Conservation (phyloP, 176 grass and related monocot species). For the Pharus latifolius region DNA sequence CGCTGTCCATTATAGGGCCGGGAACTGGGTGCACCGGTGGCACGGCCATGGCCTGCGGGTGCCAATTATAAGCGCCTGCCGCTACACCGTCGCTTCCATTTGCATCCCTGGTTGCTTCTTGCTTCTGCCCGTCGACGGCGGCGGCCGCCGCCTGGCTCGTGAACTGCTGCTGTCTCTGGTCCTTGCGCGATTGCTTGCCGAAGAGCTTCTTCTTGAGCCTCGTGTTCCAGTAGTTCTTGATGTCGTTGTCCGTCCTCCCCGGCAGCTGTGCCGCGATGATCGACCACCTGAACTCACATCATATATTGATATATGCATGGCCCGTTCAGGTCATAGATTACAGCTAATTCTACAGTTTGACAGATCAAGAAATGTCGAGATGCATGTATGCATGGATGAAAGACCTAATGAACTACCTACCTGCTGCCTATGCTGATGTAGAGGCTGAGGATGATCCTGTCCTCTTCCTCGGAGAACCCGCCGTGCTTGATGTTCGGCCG, state of each 20-base stretch:
- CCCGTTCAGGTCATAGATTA: slow-evolving; percentile 17
- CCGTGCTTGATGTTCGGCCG: slow-evolving; percentile 89
- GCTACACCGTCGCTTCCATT: slow-evolving; percentile 20
- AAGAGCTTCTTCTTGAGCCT: slow-evolving; percentile 96
- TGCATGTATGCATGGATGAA: neutral
- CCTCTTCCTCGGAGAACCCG: slow-evolving; percentile 91
- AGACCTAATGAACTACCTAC: slow-evolving; percentile 26
- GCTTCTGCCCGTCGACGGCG: slow-evolving; percentile 21
- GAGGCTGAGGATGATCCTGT: slow-evolving; percentile 70
- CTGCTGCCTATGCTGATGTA: slow-evolving; percentile 97
- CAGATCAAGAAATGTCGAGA: slow-evolving; percentile 11
- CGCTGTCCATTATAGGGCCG: slow-evolving; percentile 3
- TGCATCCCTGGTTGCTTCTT: slow-evolving; percentile 17
- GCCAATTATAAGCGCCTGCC: slow-evolving; percentile 9
- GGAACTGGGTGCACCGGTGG: slow-evolving; percentile 20
- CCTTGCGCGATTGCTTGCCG: slow-evolving; percentile 61
- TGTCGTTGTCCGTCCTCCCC: slow-evolving; percentile 91
- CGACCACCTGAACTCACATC: slow-evolving; percentile 58
- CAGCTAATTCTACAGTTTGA: slow-evolving; percentile 21
- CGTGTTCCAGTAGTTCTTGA: slow-evolving; percentile 99
- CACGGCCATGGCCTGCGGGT: slow-evolving; percentile 23
- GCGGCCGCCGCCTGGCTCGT: neutral
- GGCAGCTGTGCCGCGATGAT: slow-evolving; percentile 92
- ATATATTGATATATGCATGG: no score
- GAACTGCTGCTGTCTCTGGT: slow-evolving; percentile 38